Percentiles rank a stretch among this genome's conserved stretches.
These are phyloP conservation scores for Pythium chondricola DNA, from an alignment of 352 stramenopile genomes.

Conservation along the genomic window DNA sequence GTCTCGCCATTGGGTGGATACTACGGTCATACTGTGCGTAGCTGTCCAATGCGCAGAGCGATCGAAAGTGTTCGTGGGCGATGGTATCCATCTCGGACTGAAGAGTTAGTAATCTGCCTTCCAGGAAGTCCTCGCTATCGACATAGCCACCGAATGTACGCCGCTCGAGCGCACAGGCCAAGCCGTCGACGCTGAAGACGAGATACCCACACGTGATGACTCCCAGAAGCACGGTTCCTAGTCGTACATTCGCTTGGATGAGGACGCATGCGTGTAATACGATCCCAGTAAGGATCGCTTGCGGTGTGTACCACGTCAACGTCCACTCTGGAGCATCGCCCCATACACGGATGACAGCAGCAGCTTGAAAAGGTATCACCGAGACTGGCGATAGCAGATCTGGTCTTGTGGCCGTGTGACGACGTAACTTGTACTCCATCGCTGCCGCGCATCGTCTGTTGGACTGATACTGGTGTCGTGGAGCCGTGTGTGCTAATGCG, in stretches of 20 bases:
- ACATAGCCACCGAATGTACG: slow-evolving; percentile 29
- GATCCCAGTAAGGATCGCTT: slow-evolving; percentile 36
- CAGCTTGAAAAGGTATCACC: no score
- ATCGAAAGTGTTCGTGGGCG: background rate
- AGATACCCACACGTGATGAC: slow-evolving; percentile 28
- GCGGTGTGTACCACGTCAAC: slow-evolving; percentile 32
- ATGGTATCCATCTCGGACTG: background rate
- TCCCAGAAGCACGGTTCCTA: slow-evolving; percentile 17
- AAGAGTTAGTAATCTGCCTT: no score
- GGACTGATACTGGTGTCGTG: slow-evolving; percentile 26
- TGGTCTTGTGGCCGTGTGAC: no score
- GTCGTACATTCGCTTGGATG: slow-evolving; percentile 16
- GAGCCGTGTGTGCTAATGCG: no score
- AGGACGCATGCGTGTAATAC: slow-evolving; percentile 21
- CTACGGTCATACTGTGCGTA: background rate
- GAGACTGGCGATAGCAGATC: no score
- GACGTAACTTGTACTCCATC: slow-evolving; percentile 61
- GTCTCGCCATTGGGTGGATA: background rate
- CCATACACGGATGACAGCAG: no score
- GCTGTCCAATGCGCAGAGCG: background rate
- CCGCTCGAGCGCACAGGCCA: slow-evolving; percentile 45
- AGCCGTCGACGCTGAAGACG: slow-evolving; percentile 42
- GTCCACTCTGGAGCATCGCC: slow-evolving; percentile 44
- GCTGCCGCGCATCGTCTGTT: slow-evolving; percentile 48
- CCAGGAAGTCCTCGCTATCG: slow-evolving; percentile 34